Evolutionary conservation across 2,329 filamentous ascomycete genomes (phyloP), one percentile per base, ranked within the genome.

Genomic region (Aspergillus ochraceus): DNA sequence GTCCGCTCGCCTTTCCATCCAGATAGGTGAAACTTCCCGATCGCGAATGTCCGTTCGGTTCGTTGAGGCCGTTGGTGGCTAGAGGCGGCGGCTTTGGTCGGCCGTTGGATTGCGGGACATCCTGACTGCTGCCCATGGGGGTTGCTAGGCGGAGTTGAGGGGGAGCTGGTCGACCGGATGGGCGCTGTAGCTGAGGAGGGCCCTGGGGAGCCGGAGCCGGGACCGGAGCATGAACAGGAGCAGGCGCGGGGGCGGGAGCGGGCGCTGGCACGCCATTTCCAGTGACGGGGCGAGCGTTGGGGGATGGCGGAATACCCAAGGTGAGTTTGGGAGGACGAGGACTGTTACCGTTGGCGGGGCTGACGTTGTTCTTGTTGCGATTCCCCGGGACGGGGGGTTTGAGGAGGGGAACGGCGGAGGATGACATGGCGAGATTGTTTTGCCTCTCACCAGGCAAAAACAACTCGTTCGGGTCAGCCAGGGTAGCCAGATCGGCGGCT

Each of bases 101-200:
- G 65, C 81, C 76, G 76, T 80, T 72, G 73, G 81, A 90, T 71
- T 92, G 88, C 5, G 91, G 89, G 9, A 86, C 86, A 57, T 86
- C 83, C 63, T 87, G 88, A 72, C 65, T 73, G 46, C 87, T 91
- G 60, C 92, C 92, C 88, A 92, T 92, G 3, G 94, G 94, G 1
- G 94, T 97, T 17, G 90, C 91, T 20, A 97, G 84, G 69, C 91
- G 90, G 50, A 97, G 83, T 60, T 89, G 88, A n/a, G 92, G 92
- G 29, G 90, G 86, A 24, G 87, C 80, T 24, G 91, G 88, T 52
- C 88, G 83, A 29, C 79, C 63, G 17, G 72, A 64, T 10, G 70
- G 67, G 29, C 69, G 73, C 55, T 72, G 74, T 17, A 74, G 74
- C 64, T 76, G 74, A 49, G 67, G 74, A 46, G 67, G 60, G 14